phyloP scores from a whole-genome alignment of 1,284 basidiomycete genomes.

The Neolentinus lepideus region DNA sequence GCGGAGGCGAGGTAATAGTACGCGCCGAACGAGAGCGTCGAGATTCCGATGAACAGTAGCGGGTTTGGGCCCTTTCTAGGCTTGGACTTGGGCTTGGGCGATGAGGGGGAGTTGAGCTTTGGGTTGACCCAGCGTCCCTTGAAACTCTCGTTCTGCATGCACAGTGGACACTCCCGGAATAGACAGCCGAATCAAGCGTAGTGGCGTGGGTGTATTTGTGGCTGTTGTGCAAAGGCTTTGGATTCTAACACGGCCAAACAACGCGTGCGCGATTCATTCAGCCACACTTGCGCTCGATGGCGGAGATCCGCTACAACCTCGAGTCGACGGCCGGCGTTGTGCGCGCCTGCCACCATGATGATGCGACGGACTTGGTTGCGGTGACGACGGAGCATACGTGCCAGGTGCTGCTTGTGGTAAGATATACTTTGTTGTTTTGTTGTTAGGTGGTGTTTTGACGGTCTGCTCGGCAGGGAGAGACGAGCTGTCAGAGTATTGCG shows the following conservation, averaged over 20 bases:
- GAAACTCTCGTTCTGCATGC: not conserved
- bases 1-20: conserved; percentile 50
- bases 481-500: conserved; percentile 45
- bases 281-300: conserved; percentile 21
- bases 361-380: conserved; percentile 62
- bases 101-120: conserved; percentile 5
- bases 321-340: conserved; percentile 52
- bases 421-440: conserved; percentile 18
- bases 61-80: conserved; percentile 49
- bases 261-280: not conserved
- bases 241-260: conserved; percentile 16
- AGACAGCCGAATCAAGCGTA: not conserved
- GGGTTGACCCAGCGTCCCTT: conserved; percentile 1
- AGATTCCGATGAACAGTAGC: conserved; percentile 47
- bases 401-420: conserved; percentile 57
- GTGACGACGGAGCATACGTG: conserved; percentile 66
- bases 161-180: not conserved
- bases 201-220: not conserved
- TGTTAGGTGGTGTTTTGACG: conserved; percentile 6
- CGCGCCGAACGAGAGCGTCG: conserved; percentile 44
- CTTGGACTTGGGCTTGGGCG: conserved; percentile 11
- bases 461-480: conserved; percentile 9
- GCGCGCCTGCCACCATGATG: conserved; percentile 52
- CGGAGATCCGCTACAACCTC: conserved; percentile 51
- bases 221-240: conserved; percentile 10